These are phyloP conservation scores for Hemisphaericaspora xylanilytica DNA, from an alignment of 1,139 yeast genomes.

Conservation along the genomic window DNA sequence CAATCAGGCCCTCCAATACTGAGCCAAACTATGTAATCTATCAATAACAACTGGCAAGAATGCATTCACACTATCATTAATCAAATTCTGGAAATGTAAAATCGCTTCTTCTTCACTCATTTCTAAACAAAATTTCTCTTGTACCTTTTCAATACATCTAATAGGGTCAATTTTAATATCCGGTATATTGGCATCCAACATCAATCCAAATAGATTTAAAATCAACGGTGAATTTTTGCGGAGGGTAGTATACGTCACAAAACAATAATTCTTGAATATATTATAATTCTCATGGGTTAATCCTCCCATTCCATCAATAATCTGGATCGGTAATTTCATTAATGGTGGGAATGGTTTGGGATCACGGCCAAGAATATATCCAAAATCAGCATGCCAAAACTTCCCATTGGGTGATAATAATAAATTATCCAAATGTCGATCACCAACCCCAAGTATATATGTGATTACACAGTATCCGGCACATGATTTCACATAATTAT, in stretches of 20 bases:
- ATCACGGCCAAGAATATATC: conserved; percentile 92
- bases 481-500: conserved; percentile 89
- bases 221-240: conserved; percentile 88
- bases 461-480: conserved; percentile 99
- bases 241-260: conserved; percentile 87
- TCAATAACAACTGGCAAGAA: conserved; percentile 93
- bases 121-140: conserved; percentile 89
- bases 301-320: conserved; percentile 98
- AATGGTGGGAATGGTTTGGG: conserved; percentile 98
- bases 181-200: conserved; percentile 93
- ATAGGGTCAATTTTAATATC: conserved; percentile 74
- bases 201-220: conserved; percentile 83
- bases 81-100: conserved; percentile 86
- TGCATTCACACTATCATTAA: conserved; percentile 92
- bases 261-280: conserved; percentile 87
- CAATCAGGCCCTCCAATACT: conserved; percentile 85
- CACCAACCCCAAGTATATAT: conserved; percentile 92
- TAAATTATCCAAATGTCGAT: conserved; percentile 90
- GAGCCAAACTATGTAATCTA: conserved; percentile 90
- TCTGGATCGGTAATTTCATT: conserved; percentile 96
- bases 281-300: conserved; percentile 79
- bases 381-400: conserved; percentile 97
- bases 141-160: conserved; percentile 81
- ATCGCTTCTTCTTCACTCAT: conserved; percentile 96
- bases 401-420: conserved; percentile 72